Base-by-base conservation (phyloP, 352 stramenopile genomes). In the Peronospora destructor region DNA sequence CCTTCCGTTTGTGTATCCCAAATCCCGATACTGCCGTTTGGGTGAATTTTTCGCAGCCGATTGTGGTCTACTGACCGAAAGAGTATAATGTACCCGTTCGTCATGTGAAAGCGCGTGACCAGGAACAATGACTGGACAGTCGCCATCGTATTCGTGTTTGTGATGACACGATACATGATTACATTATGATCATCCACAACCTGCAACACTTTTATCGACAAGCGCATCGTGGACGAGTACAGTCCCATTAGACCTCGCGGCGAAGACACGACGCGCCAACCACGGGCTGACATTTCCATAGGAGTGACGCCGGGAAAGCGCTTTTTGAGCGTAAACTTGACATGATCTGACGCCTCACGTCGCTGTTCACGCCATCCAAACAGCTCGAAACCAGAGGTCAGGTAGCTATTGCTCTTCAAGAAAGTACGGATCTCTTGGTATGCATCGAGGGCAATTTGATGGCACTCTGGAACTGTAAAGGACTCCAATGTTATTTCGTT, bases 271-370 rank as follows among this genome's bases (percentile, higher is more conserved):
- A 85, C 40, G 2, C 62, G 52, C 71, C 75, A 84, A 29, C 55
- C 66, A 17, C 55, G 51, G 21, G 45, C 23, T 7, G 61, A 67
- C 33, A 81, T 58, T 4, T 65, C 45, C 6, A 60, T 37, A n/a
- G 64, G 47, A 6, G 47, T 71, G 7, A 37, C 44, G 9, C 64
- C 51, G 0, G 61, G 26, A 47, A 81, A 86, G 12, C 53, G 50
- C 46, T 86, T 86, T 14, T 68, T 65, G 19, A 86, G 54, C 3
- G 62, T 78, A 29, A 86, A 84, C 45, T 80, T 66, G 45, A 86
- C 57, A 38, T 67, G 61, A 45, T 68, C 62, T 2, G 53, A 28
- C 2, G 62, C 51, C 36, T 76, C 46, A 11, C 59, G 59, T 10
- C 72, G 72, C 19, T 68, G 63, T 30, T 86, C 75, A 6, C 55